Percentiles rank a stretch among this genome's conserved stretches.
phyloP scores from a whole-genome alignment of 306 rosid genomes.

The Nissolia schottii region DNA sequence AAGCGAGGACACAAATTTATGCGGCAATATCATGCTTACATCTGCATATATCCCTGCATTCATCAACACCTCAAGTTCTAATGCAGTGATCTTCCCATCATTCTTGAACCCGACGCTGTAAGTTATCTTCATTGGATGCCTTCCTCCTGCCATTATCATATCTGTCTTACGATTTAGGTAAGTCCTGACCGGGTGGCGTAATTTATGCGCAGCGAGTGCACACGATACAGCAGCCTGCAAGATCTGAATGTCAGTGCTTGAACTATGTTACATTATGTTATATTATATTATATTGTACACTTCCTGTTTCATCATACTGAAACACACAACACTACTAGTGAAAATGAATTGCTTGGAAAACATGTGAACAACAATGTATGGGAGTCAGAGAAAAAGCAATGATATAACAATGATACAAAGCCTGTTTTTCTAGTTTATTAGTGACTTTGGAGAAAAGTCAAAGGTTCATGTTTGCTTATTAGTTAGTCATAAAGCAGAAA shows the following conservation, averaged over 20 bases:
- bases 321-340: background rate
- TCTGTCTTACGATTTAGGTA: slow-evolving; percentile 77
- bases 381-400: background rate
- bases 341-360: background rate
- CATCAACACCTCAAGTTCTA: slow-evolving; percentile 61
- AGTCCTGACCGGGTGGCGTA: slow-evolving; percentile 61
- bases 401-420: background rate
- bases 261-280: background rate
- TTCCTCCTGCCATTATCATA: slow-evolving; percentile 89
- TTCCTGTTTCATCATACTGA: background rate
- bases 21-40: slow-evolving; percentile 52
- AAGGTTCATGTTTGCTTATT: background rate
- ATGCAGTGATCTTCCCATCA: slow-evolving; percentile 74
- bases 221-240: slow-evolving; percentile 71
- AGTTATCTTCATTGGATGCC: slow-evolving; percentile 89
- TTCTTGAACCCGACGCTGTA: slow-evolving; percentile 77
- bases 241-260: slow-evolving; percentile 3
- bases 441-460: background rate
- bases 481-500: background rate
- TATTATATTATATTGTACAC: background rate
- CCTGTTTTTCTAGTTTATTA: background rate
- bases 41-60: slow-evolving; percentile 62
- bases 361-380: background rate
- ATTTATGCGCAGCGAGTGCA: slow-evolving; percentile 81
- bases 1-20: slow-evolving; percentile 37